These are phyloP conservation scores for Blastomyces silverae DNA, from an alignment of 2,329 filamentous ascomycete species.

Conservation along the genomic window DNA sequence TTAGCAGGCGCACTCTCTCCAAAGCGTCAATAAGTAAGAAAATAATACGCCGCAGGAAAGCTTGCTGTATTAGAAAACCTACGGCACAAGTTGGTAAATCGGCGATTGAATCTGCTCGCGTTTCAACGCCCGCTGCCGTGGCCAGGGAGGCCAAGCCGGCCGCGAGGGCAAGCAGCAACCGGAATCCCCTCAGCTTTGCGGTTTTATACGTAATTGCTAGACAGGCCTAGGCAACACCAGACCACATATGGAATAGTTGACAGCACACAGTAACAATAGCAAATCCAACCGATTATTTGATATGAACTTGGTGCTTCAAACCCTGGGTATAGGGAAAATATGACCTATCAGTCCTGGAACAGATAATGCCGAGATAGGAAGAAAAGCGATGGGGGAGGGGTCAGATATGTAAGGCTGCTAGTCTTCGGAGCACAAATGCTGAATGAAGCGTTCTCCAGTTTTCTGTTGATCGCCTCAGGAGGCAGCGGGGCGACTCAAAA, in stretches of 20 bases:
- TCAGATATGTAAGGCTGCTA: not conserved
- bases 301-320: not conserved
- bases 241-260: conserved; percentile 2
- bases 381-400: not conserved
- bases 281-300: not conserved
- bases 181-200: conserved; percentile 4
- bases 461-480: not conserved
- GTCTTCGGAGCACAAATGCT: not conserved
- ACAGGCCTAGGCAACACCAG: not conserved
- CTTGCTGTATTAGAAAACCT: not conserved
- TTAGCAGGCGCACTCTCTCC: not conserved
- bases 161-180: conserved; percentile 4
- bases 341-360: not conserved
- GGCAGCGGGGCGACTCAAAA: not conserved
- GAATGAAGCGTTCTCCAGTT: not conserved
- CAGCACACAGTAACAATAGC: not conserved
- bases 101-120: conserved; percentile 1
- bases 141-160: conserved; percentile 4
- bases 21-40: not conserved
- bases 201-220: not conserved
- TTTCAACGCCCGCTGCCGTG: conserved; percentile 1
- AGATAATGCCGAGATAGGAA: not conserved
- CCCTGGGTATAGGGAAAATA: not conserved
- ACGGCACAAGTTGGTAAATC: conserved; percentile 8
- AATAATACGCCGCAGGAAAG: not conserved